Base-by-base conservation (phyloP, 768 basidiomycete genomes). In the Phlebiopsis flavidoalba region DNA sequence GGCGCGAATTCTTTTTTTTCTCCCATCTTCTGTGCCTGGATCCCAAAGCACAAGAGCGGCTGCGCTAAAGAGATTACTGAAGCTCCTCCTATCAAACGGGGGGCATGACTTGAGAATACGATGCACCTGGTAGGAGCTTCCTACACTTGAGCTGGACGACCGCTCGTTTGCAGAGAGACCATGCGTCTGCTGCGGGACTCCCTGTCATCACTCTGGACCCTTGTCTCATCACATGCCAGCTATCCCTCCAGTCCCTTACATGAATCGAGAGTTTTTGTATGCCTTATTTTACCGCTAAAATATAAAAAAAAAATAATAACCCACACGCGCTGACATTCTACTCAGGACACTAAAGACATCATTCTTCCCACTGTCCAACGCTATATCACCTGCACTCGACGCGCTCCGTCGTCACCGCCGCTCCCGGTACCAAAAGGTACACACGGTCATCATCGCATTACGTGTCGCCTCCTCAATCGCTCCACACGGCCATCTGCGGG, bases 181-280 rank as follows among this genome's bases (percentile, higher is more conserved):
- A 58, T 72, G 17, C 60, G 70, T 17, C 21, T 72, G 69, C n/a
- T 72, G 33, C 57, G 67, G 12, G 37, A 50, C 45, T 2, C 2
- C 12, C n/a, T 14, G 5, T n/a, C 48, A 15, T 14, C n/a, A 31
- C 26, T 31, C 26, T 6, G 26, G 6, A 31, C 26, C 26, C 6
- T 15, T 48, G 24, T n/a, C 46, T n/a, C 50, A 12, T 8, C 53
- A 19, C 26, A 26, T 31, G 26, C 3, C 6, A 70, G 69, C 0
- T 77, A 87, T n/a, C 63, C 53, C 84, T 0, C 83, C 85, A 0
- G 79, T 85, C 0, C 69, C 78, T 0, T 65, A 65, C 14, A 79
- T 77, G 0, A 55, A 50, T 48, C 64, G 67, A 15, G 63, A 51
- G 69, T n/a, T n/a, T n/a, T n/a, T n/a, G n/a, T 67, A 60, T 46